These are phyloP conservation scores for Galerina sulciceps DNA, from an alignment of 768 basidiomycete genomes.

Conservation along the genomic window DNA sequence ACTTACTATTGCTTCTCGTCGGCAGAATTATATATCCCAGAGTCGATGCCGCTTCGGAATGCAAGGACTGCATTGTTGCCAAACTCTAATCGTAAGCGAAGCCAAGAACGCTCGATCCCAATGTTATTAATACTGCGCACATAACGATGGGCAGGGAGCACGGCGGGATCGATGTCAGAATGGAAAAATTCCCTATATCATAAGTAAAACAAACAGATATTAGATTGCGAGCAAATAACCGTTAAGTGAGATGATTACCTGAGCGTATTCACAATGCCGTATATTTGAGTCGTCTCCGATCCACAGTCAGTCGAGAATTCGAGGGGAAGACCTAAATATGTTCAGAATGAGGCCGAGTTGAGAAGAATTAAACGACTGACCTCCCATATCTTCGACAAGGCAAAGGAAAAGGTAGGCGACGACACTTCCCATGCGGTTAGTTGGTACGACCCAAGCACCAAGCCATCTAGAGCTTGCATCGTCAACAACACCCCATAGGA, in stretches of 20 bases:
- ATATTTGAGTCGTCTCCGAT: not conserved
- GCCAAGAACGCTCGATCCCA: conserved; percentile 38
- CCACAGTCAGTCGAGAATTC: not conserved
- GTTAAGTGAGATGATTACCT: no score
- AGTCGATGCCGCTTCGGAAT: conserved; percentile 25
- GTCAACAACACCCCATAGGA: conserved; percentile 39
- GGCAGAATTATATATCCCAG: conserved; percentile 27
- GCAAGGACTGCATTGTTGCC: conserved; percentile 32
- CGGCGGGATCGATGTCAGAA: conserved; percentile 22
- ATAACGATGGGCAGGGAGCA: conserved; percentile 34
- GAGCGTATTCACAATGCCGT: not conserved
- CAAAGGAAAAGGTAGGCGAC: conserved; percentile 35
- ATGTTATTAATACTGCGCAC: conserved; percentile 38
- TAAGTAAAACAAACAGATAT: no score
- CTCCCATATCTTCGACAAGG: conserved; percentile 29
- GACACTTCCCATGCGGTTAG: conserved; percentile 30
- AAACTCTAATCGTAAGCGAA: conserved; percentile 30
- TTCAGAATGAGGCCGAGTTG: not conserved
- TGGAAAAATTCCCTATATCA: conserved; percentile 30
- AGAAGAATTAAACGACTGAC: conserved; percentile 13
- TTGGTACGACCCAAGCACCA: conserved; percentile 38
- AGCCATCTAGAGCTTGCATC: conserved; percentile 34
- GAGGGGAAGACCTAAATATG: not conserved
- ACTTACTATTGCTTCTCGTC: conserved; percentile 33
- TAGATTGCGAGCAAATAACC: no score